These are phyloP conservation scores for Globisporangium apiculatum DNA, from an alignment of 352 stramenopile genomes.

Conservation along the genomic window DNA sequence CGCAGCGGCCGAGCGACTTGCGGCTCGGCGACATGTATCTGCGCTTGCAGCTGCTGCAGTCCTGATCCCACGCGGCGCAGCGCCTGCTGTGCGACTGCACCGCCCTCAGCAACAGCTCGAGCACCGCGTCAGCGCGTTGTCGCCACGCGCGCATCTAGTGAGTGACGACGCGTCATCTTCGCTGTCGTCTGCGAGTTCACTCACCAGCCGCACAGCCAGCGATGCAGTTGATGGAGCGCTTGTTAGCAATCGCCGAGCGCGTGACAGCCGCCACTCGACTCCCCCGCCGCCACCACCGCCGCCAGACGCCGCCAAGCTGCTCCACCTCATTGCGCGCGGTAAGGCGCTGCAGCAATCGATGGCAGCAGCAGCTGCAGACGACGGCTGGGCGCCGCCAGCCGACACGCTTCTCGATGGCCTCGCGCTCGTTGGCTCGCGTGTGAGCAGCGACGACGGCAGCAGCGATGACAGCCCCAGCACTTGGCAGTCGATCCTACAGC, in stretches of 20 bases:
- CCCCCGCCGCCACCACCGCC: neutral
- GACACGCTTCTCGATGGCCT: neutral
- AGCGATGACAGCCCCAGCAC: slow-evolving; percentile 4
- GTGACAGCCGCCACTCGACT: neutral
- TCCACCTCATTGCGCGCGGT: slow-evolving; percentile 33
- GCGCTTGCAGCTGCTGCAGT: too few relatives aligned
- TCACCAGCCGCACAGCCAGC: too few relatives aligned
- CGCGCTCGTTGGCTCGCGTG: neutral
- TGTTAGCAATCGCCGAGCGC: neutral
- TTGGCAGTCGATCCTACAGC: slow-evolving; percentile 11
- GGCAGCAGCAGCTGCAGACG: slow-evolving; percentile 23
- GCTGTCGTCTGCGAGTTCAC: too few relatives aligned
- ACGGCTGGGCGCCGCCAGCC: neutral
- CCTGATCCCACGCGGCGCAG: too few relatives aligned
- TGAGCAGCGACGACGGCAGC: neutral
- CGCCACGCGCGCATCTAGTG: too few relatives aligned
- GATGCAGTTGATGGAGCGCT: too few relatives aligned
- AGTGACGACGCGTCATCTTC: too few relatives aligned
- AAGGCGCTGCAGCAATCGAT: slow-evolving; percentile 39
- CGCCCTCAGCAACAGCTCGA: too few relatives aligned
- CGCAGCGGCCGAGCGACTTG: too few relatives aligned
- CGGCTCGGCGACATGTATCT: too few relatives aligned
- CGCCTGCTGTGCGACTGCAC: too few relatives aligned
- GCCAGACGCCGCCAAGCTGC: slow-evolving; percentile 4
- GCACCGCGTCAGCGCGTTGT: too few relatives aligned